Conservation (phyloP, 306 rosid genomes). For the Trifolium dubium region DNA sequence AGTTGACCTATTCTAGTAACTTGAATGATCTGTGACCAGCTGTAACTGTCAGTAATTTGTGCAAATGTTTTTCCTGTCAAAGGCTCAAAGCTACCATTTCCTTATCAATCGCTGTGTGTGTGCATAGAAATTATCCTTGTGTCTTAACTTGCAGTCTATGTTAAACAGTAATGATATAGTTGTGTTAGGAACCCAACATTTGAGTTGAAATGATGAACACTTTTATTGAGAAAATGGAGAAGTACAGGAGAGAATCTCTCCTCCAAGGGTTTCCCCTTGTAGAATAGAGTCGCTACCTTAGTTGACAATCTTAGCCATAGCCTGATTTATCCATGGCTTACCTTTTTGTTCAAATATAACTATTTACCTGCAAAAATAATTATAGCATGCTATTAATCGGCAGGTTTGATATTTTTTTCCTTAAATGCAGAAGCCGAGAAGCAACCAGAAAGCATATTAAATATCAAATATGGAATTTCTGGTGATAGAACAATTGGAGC, state of each 20-base stretch:
- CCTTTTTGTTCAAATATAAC: conserved; percentile 26
- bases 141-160: conserved; percentile 17
- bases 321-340: conserved; percentile 6
- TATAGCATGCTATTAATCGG: conserved; percentile 24
- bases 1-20: conserved; percentile 18
- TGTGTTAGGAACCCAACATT: background rate
- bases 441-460: conserved; percentile 74
- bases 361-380: conserved; percentile 32
- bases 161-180: conserved; percentile 13
- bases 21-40: conserved; percentile 24
- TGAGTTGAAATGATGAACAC: too few species aligned
- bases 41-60: conserved; percentile 23
- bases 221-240: too few species aligned
- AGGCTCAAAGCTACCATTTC: conserved; percentile 20
- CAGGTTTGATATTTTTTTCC: conserved; percentile 16
- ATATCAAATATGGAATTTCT: conserved; percentile 80
- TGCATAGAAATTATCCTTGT: conserved; percentile 17
- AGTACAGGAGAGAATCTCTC: too few species aligned
- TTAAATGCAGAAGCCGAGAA: conserved; percentile 56
- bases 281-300: background rate
- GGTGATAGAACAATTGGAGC: conserved; percentile 89
- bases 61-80: conserved; percentile 17
- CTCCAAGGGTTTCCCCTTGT: too few species aligned
- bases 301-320: conserved; percentile 30
- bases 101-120: conserved; percentile 33